Conservation (phyloP, 2,329 filamentous ascomycete genomes). For the Aspergillus fumigatiaffinis region DNA sequence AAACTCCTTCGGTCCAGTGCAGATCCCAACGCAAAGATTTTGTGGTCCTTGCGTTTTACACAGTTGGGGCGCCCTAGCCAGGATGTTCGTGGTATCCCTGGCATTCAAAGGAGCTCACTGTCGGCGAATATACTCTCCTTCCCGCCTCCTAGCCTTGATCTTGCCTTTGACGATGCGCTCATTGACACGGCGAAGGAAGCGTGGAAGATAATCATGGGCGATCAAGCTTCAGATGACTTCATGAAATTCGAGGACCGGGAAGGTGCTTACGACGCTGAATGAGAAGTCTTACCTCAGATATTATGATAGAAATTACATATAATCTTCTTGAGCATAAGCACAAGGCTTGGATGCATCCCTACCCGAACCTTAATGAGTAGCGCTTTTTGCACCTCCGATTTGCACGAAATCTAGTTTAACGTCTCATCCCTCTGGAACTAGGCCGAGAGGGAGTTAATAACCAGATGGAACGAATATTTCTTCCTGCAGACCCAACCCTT, state of each 20-base stretch:
- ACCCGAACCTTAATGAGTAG: background rate
- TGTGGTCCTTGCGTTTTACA: slow-evolving; percentile 54
- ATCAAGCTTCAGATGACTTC: slow-evolving; percentile 55
- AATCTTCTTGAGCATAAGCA: background rate
- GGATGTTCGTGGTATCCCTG: slow-evolving; percentile 6
- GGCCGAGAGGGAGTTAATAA: background rate
- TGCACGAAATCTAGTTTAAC: background rate
- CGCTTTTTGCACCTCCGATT: background rate
- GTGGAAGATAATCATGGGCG: slow-evolving; percentile 63
- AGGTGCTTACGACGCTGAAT: slow-evolving; percentile 51
- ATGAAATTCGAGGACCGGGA: slow-evolving; percentile 77
- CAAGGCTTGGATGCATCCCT: background rate
- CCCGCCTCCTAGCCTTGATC: slow-evolving; percentile 56
- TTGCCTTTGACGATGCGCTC: slow-evolving; percentile 69
- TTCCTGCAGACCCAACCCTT: background rate
- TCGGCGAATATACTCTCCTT: slow-evolving; percentile 53
- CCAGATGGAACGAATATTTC: background rate
- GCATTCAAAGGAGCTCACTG: slow-evolving; percentile 14
- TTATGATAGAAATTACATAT: background rate
- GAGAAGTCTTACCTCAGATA: background rate
- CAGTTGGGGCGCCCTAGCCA: slow-evolving; percentile 35
- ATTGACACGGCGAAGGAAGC: slow-evolving; percentile 64
- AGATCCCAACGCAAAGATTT: slow-evolving; percentile 32
- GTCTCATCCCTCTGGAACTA: background rate
- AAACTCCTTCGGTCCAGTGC: slow-evolving; percentile 37